Evolutionary conservation across 495 filamentous ascomycete species (phyloP), one percentile per base, ranked within the genome.

Genomic region (Usnea hakonensis): DNA sequence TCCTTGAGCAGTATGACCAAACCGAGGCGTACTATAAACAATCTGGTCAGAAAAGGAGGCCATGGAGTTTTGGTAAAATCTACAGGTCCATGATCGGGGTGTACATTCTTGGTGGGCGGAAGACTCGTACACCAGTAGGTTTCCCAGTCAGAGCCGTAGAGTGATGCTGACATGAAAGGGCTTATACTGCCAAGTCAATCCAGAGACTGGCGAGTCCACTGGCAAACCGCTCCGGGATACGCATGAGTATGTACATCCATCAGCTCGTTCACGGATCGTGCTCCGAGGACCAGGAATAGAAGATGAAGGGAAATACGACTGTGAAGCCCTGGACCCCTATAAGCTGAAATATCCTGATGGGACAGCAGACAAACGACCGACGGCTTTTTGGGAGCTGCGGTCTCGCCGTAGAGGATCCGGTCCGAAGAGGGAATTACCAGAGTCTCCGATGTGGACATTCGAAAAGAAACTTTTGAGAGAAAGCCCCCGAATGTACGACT

Each of bases 1-100:
- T 70, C n/a, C 61, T 70, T 3, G 66, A 70, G 26, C 57, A 63
- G 38, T 61, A 65, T 28, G 65, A 68, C 28, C 33, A 57, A 32
- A 68, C 63, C 0, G 58, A 60, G 17, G 52, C 64, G 10, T 40
- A 70, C 52, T 68, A 70, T 44, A 58, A 66, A 28, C 36, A 68
- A 38, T 59, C 54, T 8, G 59, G 59, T 19, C 61, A 70, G 65
- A 66, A 64, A 55, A 37, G 53, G 26, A 52, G 68, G 41, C 68
- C 61, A 43, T 70, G 68, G 68, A 68, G 66, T 19, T 69, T 69
- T 63, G 68, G 68, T 16, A 61, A 70, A 40, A 70, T 70, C 10
- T 68, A 70, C 35, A 57, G 43, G n/a, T 65, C 61, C 38, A 64
- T 67, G 53, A 70, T 55, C 3, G 66, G 64, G 26, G 21, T 68